A percentile compares a stretch with the other conserved stretches of the same genome.
These are phyloP conservation scores for Marchantia paleacea DNA, from an alignment of 225 moss, liverwort and hornwort species.

Conservation along the genomic window DNA sequence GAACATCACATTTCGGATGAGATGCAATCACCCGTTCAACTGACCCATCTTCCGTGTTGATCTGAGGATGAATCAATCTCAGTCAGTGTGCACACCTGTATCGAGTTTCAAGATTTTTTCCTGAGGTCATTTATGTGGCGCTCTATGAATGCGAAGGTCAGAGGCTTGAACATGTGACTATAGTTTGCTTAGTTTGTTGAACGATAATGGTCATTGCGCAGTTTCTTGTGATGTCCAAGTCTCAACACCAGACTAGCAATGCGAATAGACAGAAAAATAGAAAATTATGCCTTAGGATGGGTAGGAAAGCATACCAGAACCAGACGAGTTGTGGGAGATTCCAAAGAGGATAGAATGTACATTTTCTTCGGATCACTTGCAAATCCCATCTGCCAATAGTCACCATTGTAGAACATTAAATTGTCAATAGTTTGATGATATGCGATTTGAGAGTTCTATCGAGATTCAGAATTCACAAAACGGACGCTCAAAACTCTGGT, in stretches of 20 bases:
- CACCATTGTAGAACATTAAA: background rate
- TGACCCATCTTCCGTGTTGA: conserved; percentile 67
- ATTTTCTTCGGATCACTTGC: conserved; percentile 61
- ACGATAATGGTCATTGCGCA: background rate
- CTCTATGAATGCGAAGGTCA: background rate
- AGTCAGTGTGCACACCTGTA: background rate
- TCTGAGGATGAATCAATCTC: conserved; percentile 34
- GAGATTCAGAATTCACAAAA: too few relatives aligned
- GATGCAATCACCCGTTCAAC: conserved; percentile 57
- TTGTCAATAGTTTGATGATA: background rate
- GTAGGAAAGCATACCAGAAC: conserved; percentile 52
- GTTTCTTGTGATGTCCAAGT: background rate
- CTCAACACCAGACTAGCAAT: background rate
- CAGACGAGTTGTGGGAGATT: conserved; percentile 67
- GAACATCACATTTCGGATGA: conserved; percentile 56
- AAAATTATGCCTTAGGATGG: background rate
- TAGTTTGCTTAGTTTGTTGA: too few relatives aligned
- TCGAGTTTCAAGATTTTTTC: background rate
- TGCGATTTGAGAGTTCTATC: too few relatives aligned
- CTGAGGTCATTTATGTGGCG: background rate
- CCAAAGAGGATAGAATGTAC: conserved; percentile 57
- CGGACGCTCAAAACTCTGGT: too few relatives aligned
- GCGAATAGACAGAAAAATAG: background rate
- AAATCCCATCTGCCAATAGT: conserved; percentile 51
- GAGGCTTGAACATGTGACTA: background rate